These are phyloP conservation scores for Alternaria dauci DNA, from an alignment of 2,329 filamentous ascomycete genomes.

Conservation along the genomic window DNA sequence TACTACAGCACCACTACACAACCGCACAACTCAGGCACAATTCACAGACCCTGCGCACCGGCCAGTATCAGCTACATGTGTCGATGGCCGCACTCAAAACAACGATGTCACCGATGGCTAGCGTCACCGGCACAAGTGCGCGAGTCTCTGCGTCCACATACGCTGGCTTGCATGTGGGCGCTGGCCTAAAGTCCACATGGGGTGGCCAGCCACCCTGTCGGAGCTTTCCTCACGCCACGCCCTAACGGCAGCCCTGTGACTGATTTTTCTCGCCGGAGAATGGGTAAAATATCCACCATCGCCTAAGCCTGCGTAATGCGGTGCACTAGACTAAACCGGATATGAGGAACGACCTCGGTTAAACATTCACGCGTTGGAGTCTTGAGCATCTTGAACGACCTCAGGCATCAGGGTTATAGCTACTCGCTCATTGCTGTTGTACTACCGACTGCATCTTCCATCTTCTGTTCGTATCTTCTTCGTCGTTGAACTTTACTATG, in stretches of 20 bases:
- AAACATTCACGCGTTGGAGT: conserved; percentile 13
- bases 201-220: conserved; percentile 30
- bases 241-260: conserved; percentile 9
- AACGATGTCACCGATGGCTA: conserved; percentile 33
- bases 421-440: background rate
- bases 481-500: conserved; percentile 20
- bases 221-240: conserved; percentile 21
- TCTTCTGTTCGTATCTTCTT: background rate
- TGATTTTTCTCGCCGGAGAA: conserved; percentile 7
- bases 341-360: conserved; percentile 39
- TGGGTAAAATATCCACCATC: conserved; percentile 23
- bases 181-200: conserved; percentile 36
- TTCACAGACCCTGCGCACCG: conserved; percentile 24
- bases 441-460: conserved; percentile 8
- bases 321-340: conserved; percentile 17
- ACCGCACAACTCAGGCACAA: conserved; percentile 15
- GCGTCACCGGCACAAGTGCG: conserved; percentile 15
- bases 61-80: conserved; percentile 15
- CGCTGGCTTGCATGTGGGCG: conserved; percentile 29
- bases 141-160: conserved; percentile 15
- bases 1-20: conserved; percentile 8
- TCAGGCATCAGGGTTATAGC: conserved; percentile 18
- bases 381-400: conserved; percentile 12
- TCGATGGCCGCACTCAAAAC: conserved; percentile 18
- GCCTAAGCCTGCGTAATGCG: conserved; percentile 37